Evolutionary conservation across 1,284 basidiomycete genomes (phyloP).

Genomic region (Cryptococcus sp.): DNA sequence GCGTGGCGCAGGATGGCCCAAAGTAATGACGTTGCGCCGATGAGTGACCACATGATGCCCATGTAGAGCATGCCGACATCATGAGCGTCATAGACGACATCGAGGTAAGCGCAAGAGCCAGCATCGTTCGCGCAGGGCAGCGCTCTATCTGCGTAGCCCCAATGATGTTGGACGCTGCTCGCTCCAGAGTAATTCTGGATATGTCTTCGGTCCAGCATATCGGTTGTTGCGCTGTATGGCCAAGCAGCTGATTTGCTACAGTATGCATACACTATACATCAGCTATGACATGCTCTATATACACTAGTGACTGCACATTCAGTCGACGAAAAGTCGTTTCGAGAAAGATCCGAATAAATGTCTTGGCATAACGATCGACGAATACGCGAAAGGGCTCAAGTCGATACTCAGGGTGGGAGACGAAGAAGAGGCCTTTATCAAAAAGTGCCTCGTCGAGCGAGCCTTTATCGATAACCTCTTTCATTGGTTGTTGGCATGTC

Average conservation of each 20-base stretch:
- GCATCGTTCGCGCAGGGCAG: conserved; percentile 39
- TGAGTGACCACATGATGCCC: conserved; percentile 29
- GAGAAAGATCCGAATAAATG: too few relatives aligned
- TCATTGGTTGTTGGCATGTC: too few relatives aligned
- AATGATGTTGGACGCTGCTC: conserved; percentile 29
- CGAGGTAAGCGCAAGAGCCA: conserved; percentile 40
- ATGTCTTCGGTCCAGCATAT: conserved; percentile 23
- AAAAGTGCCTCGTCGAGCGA: too few relatives aligned
- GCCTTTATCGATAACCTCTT: too few relatives aligned
- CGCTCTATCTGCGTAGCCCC: conserved; percentile 35
- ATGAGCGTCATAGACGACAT: conserved; percentile 36
- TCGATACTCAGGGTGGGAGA: too few relatives aligned
- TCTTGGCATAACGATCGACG: too few relatives aligned
- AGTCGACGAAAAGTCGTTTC: too few relatives aligned
- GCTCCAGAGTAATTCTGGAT: conserved; percentile 33
- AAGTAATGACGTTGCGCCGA: conserved; percentile 24
- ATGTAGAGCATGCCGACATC: conserved; percentile 37
- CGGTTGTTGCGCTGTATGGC: neutral
- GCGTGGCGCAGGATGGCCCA: conserved; percentile 18
- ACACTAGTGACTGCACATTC: too few relatives aligned
- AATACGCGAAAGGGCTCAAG: too few relatives aligned
- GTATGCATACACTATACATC: neutral
- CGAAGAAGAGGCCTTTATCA: too few relatives aligned
- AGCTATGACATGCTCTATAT: neutral
- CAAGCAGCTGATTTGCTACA: neutral